Evolutionary conservation across 139 green algal genomes (phyloP).

Genomic region (Protoeuglena noctilucae): DNA sequence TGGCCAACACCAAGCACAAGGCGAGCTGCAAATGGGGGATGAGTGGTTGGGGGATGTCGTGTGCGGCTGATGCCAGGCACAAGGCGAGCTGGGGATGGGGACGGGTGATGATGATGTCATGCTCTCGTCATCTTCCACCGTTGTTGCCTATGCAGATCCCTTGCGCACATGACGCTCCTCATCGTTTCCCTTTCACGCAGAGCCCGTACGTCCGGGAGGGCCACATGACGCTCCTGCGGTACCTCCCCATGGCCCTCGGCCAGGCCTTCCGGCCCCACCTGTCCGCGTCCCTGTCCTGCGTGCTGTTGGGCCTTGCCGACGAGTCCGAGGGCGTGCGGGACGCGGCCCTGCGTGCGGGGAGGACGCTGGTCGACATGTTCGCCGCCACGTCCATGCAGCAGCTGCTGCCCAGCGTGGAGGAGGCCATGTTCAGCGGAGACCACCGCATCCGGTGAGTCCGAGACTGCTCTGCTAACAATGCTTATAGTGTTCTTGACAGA

Average conservation of each 20-base stretch:
- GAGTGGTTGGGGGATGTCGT: too few species aligned
- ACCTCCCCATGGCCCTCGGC: conserved; percentile 27
- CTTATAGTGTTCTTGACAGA: too few species aligned
- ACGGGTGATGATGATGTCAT: too few species aligned
- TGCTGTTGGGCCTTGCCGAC: conserved; percentile 85
- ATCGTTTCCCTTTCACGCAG: too few species aligned
- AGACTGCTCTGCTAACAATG: too few species aligned
- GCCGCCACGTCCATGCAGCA: conserved; percentile 48
- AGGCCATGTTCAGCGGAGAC: conserved; percentile 62
- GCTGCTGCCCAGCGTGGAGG: conserved; percentile 83
- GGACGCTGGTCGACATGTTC: conserved; percentile 63
- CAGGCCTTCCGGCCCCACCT: conserved; percentile 43
- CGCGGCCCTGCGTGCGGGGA: conserved; percentile 59
- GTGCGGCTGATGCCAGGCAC: too few species aligned
- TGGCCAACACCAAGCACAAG: too few species aligned
- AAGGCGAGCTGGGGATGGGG: too few species aligned
- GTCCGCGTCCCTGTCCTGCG: conserved; percentile 48
- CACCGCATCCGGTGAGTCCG: conserved; percentile 95
- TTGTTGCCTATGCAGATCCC: too few species aligned
- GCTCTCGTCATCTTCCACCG: too few species aligned
- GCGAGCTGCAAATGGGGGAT: conserved; percentile 25
- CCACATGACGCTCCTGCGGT: conserved; percentile 73
- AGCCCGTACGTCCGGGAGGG: conserved; percentile 60
- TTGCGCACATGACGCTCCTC: background rate
- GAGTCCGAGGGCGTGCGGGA: conserved; percentile 85